A percentile compares a stretch with the other conserved stretches of the same genome.
Conservation (phyloP, 257 asterid genomes). For the Linaria vulgaris region DNA sequence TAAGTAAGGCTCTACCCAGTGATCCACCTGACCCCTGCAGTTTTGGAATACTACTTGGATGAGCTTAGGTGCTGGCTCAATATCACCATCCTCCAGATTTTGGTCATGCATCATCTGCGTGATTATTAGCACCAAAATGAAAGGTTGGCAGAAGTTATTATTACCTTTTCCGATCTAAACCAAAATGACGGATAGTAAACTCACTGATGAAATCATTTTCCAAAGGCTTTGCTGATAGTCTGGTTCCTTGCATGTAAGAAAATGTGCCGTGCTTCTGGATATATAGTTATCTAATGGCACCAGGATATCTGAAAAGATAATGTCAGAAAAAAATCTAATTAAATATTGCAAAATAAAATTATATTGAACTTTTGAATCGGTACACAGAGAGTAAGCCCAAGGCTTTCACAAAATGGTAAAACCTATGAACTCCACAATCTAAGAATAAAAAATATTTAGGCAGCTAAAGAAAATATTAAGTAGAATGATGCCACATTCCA, state of each 20-base stretch:
- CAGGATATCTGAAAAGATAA: conserved; percentile 62
- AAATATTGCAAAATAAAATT: no score
- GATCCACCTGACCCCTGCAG: conserved; percentile 96
- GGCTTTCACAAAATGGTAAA: not conserved
- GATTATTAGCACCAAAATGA: conserved; percentile 23
- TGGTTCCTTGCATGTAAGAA: conserved; percentile 90
- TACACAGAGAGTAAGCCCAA: conserved; percentile 1
- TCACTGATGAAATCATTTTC: conserved; percentile 88
- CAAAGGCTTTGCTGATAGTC: conserved; percentile 99
- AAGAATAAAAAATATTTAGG: not conserved
- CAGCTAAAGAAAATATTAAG: not conserved
- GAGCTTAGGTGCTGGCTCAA: conserved; percentile 98
- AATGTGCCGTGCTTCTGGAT: conserved; percentile 88
- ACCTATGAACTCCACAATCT: not conserved
- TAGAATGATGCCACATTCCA: not conserved
- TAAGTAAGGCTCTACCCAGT: conserved; percentile 93
- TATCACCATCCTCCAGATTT: conserved; percentile 91
- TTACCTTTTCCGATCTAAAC: conserved; percentile 9
- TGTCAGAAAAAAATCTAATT: not conserved
- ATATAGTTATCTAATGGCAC: conserved; percentile 94
- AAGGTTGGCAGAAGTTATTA: conserved; percentile 14
- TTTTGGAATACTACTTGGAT: conserved; percentile 88
- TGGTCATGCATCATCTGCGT: conserved; percentile 82
- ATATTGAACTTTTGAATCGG: not conserved
- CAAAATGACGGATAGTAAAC: conserved; percentile 29